These are phyloP conservation scores for Sindora glabra DNA, from an alignment of 306 rosid species.

Conservation along the genomic window DNA sequence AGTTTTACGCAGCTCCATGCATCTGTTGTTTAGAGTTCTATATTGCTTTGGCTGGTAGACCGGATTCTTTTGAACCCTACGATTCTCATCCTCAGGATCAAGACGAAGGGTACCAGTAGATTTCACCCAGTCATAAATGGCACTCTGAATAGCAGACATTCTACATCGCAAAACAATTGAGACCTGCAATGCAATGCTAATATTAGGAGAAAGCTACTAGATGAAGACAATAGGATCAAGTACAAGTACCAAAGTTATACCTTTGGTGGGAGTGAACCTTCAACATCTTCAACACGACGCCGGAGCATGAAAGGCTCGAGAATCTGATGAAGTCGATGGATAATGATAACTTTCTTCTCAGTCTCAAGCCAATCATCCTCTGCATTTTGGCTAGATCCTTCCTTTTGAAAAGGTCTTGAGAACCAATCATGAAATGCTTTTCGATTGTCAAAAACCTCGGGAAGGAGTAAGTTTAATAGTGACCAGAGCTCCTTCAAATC, in stretches of 20 bases:
- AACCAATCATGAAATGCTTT: conserved; percentile 99
- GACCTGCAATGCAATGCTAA: conserved; percentile 65
- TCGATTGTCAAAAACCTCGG: conserved; percentile 93
- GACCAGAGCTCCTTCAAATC: conserved; percentile 99
- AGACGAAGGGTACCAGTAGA: conserved; percentile 92
- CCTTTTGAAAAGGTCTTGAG: conserved; percentile 96
- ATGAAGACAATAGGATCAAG: background rate
- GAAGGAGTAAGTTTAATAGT: conserved; percentile 92
- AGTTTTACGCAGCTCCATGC: conserved; percentile 96
- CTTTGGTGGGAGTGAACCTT: conserved; percentile 96
- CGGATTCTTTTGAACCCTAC: conserved; percentile 63
- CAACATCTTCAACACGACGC: conserved; percentile 98
- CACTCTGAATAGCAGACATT: conserved; percentile 94
- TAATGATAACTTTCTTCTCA: conserved; percentile 87
- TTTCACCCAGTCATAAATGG: conserved; percentile 93
- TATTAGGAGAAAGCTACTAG: conserved; percentile 19
- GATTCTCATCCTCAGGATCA: conserved; percentile 87
- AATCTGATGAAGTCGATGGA: conserved; percentile 98
- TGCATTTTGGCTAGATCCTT: conserved; percentile 57
- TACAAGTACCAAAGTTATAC: conserved; percentile 35
- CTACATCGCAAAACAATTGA: conserved; percentile 73
- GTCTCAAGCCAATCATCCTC: conserved; percentile 99
- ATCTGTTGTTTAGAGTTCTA: conserved; percentile 83
- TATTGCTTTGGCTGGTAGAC: conserved; percentile 66
- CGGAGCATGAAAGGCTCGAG: conserved; percentile 98